A percentile compares a stretch with the other conserved stretches of the same genome.
Conservation (phyloP, 2,329 filamentous ascomycete genomes). For the Rugonectria rugulosa region DNA sequence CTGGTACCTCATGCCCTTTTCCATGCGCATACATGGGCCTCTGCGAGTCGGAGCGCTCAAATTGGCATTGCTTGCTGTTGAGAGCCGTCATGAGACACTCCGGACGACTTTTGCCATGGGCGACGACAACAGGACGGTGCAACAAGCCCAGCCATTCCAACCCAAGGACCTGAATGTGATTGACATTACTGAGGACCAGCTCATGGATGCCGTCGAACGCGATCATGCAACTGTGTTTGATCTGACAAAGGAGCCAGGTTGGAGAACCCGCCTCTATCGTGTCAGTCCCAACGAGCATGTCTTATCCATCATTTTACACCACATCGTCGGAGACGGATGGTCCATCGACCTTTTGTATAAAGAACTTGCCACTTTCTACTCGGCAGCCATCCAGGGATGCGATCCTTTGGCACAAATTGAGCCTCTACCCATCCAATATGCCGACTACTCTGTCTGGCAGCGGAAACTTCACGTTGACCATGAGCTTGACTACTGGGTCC, state of each 20-base stretch:
- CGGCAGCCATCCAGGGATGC: slow-evolving; percentile 14
- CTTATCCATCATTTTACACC: slow-evolving; percentile 32
- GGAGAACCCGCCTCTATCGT: slow-evolving; percentile 23
- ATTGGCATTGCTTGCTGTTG: background rate
- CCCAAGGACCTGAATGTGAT: background rate
- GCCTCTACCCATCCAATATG: slow-evolving; percentile 35
- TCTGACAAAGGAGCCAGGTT: slow-evolving; percentile 21
- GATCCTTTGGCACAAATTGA: slow-evolving; percentile 22
- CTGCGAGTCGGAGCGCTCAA: background rate
- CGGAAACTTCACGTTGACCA: no score
- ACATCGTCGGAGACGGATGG: slow-evolving; percentile 38
- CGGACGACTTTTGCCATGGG: slow-evolving; percentile 25
- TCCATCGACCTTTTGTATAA: slow-evolving; percentile 16
- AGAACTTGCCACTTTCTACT: slow-evolving; percentile 27
- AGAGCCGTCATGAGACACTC: slow-evolving; percentile 5
- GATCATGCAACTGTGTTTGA: slow-evolving; percentile 22
- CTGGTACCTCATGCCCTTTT: background rate
- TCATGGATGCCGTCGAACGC: background rate
- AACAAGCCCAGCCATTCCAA: slow-evolving; percentile 11
- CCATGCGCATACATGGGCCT: background rate
- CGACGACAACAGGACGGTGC: background rate
- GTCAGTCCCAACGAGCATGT: slow-evolving; percentile 13
- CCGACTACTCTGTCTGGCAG: slow-evolving; percentile 37
- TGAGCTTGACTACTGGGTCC: slow-evolving; percentile 24
- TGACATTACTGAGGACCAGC: slow-evolving; percentile 1